Conservation (phyloP, 306 rosid species). For the Alnus glutinosa region DNA sequence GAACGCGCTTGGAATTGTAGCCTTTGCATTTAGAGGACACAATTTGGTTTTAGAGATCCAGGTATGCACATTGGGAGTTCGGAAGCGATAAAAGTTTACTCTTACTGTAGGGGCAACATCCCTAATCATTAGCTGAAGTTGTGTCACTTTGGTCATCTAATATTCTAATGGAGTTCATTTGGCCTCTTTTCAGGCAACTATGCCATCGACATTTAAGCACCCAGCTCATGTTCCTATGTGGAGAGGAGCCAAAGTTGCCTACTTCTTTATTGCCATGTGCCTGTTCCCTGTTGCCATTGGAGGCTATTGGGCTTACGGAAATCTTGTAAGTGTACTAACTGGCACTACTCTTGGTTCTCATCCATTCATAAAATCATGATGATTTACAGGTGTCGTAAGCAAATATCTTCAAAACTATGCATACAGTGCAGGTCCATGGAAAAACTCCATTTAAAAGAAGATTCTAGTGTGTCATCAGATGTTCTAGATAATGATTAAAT, state of each 20-base stretch:
- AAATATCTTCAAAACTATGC: background rate
- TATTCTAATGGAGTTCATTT: slow-evolving; percentile 1
- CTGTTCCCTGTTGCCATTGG: slow-evolving; percentile 94
- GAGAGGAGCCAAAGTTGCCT: slow-evolving; percentile 99
- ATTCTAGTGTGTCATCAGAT: background rate
- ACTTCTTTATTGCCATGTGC: slow-evolving; percentile 93
- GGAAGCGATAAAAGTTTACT: background rate
- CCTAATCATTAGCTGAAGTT: background rate
- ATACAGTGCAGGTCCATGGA: background rate
- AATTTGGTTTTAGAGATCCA: slow-evolving; percentile 87
- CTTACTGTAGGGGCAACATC: background rate
- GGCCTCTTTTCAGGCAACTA: slow-evolving; percentile 64
- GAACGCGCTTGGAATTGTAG: slow-evolving; percentile 94
- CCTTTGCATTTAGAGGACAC: slow-evolving; percentile 98
- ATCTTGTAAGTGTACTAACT: slow-evolving; percentile 62
- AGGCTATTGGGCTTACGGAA: slow-evolving; percentile 97
- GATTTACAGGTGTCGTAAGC: background rate
- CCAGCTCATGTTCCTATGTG: slow-evolving; percentile 99
- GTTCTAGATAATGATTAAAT: too few relatives aligned
- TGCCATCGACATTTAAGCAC: slow-evolving; percentile 98
- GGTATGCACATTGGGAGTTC: slow-evolving; percentile 38
- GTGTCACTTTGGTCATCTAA: slow-evolving; percentile 1
- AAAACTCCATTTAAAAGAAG: background rate
- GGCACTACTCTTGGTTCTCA: background rate
- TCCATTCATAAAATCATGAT: background rate